phyloP scores from a whole-genome alignment of 306 rosid species.

The Corylus heterophylla region DNA sequence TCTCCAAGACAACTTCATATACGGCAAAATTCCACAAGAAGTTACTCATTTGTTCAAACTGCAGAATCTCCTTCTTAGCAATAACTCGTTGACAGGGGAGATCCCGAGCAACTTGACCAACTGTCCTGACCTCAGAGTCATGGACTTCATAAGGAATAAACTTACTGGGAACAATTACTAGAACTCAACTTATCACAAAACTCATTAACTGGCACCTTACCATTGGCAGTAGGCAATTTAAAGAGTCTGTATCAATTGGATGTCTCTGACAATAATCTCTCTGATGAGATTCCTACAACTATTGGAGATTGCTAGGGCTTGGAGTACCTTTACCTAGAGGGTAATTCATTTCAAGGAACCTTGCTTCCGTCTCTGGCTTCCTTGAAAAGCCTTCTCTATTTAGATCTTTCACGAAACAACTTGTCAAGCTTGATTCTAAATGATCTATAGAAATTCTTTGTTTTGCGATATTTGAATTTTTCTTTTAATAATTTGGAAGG shows the following conservation, averaged over 20 bases:
- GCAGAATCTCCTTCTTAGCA: too few species aligned
- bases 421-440: slow-evolving; percentile 38
- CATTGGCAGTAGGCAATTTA: slow-evolving; percentile 15
- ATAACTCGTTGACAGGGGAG: too few species aligned
- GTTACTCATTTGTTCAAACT: too few species aligned
- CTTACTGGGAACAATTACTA: slow-evolving; percentile 16
- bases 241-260: slow-evolving; percentile 10
- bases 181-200: slow-evolving; percentile 31
- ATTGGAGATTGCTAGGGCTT: slow-evolving; percentile 31
- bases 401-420: slow-evolving; percentile 39
- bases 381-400: slow-evolving; percentile 20
- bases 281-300: slow-evolving; percentile 29
- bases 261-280: slow-evolving; percentile 31
- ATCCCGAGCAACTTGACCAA: too few species aligned
- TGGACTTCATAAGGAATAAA: neutral
- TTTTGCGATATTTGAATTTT: slow-evolving; percentile 28
- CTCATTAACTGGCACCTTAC: slow-evolving; percentile 28
- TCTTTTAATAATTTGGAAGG: slow-evolving; percentile 49
- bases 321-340: slow-evolving; percentile 29
- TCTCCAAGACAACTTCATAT: too few species aligned
- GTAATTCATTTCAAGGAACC: slow-evolving; percentile 24
- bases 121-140: neutral
- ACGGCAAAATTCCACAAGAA: too few species aligned
- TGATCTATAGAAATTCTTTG: slow-evolving; percentile 9
- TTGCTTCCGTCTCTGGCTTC: slow-evolving; percentile 40